Base-by-base conservation (phyloP, 345 rosid species). In the Luvunga scandens region DNA sequence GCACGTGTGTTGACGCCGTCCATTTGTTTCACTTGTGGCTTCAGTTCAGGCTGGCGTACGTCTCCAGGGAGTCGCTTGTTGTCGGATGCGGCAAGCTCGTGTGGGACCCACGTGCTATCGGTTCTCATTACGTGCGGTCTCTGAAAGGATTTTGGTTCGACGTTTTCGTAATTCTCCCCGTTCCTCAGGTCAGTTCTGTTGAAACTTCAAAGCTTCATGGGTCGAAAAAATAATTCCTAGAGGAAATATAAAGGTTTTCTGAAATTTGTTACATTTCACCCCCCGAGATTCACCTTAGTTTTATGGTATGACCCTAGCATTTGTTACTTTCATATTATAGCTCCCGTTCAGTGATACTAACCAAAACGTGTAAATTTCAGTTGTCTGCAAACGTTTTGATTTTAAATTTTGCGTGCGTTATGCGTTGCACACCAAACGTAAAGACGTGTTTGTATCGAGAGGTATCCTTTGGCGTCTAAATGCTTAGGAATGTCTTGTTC, bases 41-140 rank as follows among this genome's bases (percentile, higher is more conserved):
- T 75, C 97, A 95, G 77, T 91, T 95, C 78, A 71, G 91, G 83
- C 19, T 90, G 79, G 98, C 98, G 1, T 95, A 93, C 76, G 91
- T 93, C 79, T 93, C 98, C 0, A 82, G 86, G 53, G 98, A 93
- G 88, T 91, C 98, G 0, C 85, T 95, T 25, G 98, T 95, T 0
- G 90, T 93, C 9, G 98, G 98, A 12, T 93, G 97, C 16, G 97
- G 98, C 63, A 95, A 93, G 80, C 97, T 95, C 72, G 97, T 93
- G 83, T 95, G 98, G 98, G 95, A 95, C 84, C 87, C 94, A 60
- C 88, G 84, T 72, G 89, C 92, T 7, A 90, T 95, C 79, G 97
- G 94, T 19, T 69, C 83, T 0, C 93, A 89, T 85, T 93, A 93
- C 69, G 79, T 88, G 13, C 83, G 88, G 21, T 93, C 98, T 0